A percentile compares a stretch with the other conserved stretches of the same genome.
phyloP scores from a whole-genome alignment of 441 rosid species.

The Macaranga tanarius region DNA sequence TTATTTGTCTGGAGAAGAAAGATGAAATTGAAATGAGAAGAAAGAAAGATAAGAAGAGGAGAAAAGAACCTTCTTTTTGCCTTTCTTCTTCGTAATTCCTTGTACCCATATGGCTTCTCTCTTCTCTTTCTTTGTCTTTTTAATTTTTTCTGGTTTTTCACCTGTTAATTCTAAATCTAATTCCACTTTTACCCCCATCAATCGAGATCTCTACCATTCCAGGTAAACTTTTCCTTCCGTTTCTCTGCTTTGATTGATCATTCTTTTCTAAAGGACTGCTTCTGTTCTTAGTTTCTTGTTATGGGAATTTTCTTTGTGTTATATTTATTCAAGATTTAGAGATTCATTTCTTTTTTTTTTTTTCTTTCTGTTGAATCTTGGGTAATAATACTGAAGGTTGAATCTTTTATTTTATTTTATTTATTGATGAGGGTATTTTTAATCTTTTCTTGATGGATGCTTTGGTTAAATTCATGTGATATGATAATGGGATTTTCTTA shows the following conservation, averaged over 20 bases:
- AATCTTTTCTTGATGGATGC: not conserved
- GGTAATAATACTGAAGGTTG: not conserved
- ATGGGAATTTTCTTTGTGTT: not conserved
- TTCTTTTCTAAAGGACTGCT: not conserved
- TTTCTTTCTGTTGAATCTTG: not conserved
- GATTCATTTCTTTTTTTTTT: no score
- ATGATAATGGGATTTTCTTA: not conserved
- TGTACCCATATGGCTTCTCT: constrained; percentile 11
- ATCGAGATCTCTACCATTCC: constrained; percentile 94
- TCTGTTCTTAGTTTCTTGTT: not conserved
- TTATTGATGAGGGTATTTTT: not conserved
- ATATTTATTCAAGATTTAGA: not conserved
- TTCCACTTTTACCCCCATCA: constrained; percentile 61
- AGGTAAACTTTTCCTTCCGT: constrained; percentile 39
- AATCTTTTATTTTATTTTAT: not conserved
- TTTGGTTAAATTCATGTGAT: not conserved
- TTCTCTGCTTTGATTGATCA: not conserved
- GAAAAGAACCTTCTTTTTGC: not conserved
- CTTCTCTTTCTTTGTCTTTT: not conserved
- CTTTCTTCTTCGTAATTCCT: not conserved
- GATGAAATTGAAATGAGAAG: constrained; percentile 16
- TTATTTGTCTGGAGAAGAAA: not conserved
- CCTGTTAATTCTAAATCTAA: constrained; percentile 20
- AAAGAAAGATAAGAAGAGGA: not conserved
- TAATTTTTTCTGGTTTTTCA: constrained; percentile 26